Evolutionary conservation across 1,284 basidiomycete species (phyloP).

Genomic region (Ustanciosporium gigantosporum): DNA sequence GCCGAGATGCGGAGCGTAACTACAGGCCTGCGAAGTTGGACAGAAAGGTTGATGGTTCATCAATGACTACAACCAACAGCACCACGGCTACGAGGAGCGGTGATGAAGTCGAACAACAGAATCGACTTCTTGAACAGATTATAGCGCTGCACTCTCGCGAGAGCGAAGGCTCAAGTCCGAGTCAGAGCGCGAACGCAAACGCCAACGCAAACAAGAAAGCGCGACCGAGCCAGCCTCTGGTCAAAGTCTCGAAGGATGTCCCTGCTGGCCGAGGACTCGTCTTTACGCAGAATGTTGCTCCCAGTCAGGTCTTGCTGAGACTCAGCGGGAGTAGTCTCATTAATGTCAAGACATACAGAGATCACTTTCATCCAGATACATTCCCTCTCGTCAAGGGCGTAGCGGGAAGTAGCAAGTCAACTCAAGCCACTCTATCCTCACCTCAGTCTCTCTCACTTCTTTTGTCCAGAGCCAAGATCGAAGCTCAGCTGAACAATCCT

Average conservation of each 20-base stretch:
- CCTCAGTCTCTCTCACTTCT: conserved; percentile 28
- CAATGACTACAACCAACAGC: no score
- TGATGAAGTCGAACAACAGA: neutral
- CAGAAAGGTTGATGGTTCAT: no score
- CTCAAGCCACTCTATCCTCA: conserved; percentile 5
- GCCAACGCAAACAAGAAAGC: no score
- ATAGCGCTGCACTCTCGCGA: neutral
- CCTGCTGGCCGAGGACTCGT: conserved; percentile 38
- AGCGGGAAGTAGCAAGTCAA: neutral
- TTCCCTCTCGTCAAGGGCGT: conserved; percentile 3
- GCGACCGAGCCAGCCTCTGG: no score
- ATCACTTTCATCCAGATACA: conserved; percentile 10
- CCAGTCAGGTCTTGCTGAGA: conserved; percentile 19
- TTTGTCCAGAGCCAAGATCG: conserved; percentile 6
- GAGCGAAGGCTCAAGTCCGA: no score
- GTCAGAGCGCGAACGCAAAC: no score
- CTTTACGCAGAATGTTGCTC: conserved; percentile 13
- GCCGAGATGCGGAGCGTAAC: no score
- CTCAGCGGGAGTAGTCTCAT: conserved; percentile 14
- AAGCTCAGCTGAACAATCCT: neutral
- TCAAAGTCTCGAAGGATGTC: conserved; percentile 18
- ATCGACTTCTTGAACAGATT: neutral
- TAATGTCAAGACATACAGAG: conserved; percentile 20
- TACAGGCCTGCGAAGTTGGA: no score
- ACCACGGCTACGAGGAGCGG: no score